Percentiles rank a stretch among this genome's conserved stretches.
phyloP scores from a whole-genome alignment of 176 grass and related monocot species.

The Triticum turgidum region DNA sequence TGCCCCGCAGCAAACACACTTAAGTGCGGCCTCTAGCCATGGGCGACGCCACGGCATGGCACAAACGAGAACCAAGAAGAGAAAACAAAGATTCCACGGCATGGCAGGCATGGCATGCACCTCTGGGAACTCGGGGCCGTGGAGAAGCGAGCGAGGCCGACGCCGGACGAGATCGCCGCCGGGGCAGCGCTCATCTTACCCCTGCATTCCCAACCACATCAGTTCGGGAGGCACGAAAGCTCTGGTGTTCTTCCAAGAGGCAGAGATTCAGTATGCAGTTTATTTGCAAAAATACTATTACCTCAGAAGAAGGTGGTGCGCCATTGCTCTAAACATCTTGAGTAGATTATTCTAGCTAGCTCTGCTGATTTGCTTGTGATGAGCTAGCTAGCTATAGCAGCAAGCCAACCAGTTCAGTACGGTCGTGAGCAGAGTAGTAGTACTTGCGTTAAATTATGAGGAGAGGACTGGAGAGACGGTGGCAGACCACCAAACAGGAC shows the following conservation, averaged over 20 bases:
- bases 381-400: no score
- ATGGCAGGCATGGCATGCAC: neutral
- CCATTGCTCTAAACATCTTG: no score
- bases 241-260: no score
- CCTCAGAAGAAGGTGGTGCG: neutral
- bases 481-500: no score
- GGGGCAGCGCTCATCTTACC: neutral
- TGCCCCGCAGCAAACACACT: neutral
- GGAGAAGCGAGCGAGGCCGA: neutral
- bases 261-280: neutral
- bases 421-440: no score
- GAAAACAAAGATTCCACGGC: neutral
- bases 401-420: no score
- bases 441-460: no score
- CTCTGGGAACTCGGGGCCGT: neutral
- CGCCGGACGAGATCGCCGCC: neutral
- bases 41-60: neutral
- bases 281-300: neutral
- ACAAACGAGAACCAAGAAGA: neutral
- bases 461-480: no score
- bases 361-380: no score
- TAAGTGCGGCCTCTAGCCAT: neutral
- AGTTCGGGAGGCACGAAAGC: neutral
- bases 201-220: neutral
- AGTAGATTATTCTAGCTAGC: no score